A percentile compares a stretch with the other conserved stretches of the same genome.
These are phyloP conservation scores for Skeletonema menzelii DNA, from an alignment of 108 stramenopile species.

Conservation along the genomic window DNA sequence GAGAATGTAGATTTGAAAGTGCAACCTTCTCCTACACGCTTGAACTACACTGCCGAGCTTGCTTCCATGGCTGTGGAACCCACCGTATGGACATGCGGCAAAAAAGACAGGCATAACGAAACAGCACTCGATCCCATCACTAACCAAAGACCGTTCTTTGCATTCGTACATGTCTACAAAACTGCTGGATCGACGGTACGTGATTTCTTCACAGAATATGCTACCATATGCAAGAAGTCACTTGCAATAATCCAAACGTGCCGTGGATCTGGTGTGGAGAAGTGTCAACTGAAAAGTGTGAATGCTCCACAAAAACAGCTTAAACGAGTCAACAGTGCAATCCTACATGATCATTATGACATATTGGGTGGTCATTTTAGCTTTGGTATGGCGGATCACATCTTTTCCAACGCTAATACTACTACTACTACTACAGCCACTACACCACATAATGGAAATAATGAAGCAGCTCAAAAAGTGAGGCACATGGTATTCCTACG, in stretches of 20 bases:
- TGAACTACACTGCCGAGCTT: background rate
- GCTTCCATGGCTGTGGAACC: background rate
- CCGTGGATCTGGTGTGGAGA: conserved; percentile 11
- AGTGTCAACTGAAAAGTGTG: conserved; percentile 14
- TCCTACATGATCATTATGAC: conserved; percentile 40
- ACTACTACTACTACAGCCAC: no score
- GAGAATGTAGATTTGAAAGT: no score
- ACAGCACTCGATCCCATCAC: conserved; percentile 16
- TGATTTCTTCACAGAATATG: conserved; percentile 45
- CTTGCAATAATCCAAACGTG: conserved; percentile 12
- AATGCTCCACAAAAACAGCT: background rate
- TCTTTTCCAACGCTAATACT: background rate
- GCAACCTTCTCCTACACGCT: no score
- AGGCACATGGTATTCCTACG: conserved; percentile 53
- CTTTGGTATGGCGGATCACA: conserved; percentile 34
- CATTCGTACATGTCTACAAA: conserved; percentile 64
- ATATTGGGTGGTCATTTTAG: conserved; percentile 53
- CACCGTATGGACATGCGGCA: conserved; percentile 31
- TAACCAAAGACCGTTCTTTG: conserved; percentile 36
- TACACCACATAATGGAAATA: background rate
- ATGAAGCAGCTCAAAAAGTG: background rate
- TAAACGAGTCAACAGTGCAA: conserved; percentile 7
- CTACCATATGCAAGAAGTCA: conserved; percentile 33
- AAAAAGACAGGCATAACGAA: background rate
- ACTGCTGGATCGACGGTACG: conserved; percentile 61